A percentile compares a stretch with the other conserved stretches of the same genome.
Conservation (phyloP, 2,329 filamentous ascomycete species). For the Apiospora arundinis region DNA sequence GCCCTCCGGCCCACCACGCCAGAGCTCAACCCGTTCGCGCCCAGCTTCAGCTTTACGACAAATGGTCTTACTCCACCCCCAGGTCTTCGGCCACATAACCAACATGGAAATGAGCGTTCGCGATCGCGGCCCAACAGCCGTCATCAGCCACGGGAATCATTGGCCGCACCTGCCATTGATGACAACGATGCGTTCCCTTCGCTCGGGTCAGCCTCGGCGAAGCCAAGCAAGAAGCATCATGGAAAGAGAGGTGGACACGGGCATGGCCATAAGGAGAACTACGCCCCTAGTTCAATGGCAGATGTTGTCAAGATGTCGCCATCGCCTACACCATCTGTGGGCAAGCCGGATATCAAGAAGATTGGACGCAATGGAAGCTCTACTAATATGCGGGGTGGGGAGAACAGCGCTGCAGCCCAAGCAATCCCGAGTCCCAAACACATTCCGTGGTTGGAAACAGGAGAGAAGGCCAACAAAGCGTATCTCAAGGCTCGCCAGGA, state of each 20-base stretch:
- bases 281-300: slow-evolving; percentile 78
- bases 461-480: slow-evolving; percentile 86
- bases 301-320: slow-evolving; percentile 97
- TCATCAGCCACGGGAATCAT: slow-evolving; percentile 68
- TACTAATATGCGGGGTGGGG: slow-evolving; percentile 68
- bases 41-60: slow-evolving; percentile 59
- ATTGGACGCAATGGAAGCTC: slow-evolving; percentile 68
- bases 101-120: slow-evolving; percentile 64
- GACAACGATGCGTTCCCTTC: slow-evolving; percentile 96
- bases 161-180: slow-evolving; percentile 79
- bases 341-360: slow-evolving; percentile 66
- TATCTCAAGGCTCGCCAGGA: slow-evolving; percentile 95
- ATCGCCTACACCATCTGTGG: slow-evolving; percentile 70
- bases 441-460: slow-evolving; percentile 96
- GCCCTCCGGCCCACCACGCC: slow-evolving; percentile 67
- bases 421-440: slow-evolving; percentile 88
- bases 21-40: slow-evolving; percentile 61
- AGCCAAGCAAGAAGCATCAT: slow-evolving; percentile 88
- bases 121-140: slow-evolving; percentile 86
- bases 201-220: slow-evolving; percentile 76
- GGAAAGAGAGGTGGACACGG: slow-evolving; percentile 88
- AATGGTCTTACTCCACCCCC: slow-evolving; percentile 69
- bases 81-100: slow-evolving; percentile 68
- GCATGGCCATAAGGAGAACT: slow-evolving; percentile 71
- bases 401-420: slow-evolving; percentile 82